Evolutionary conservation across 768 basidiomycete species (phyloP).

Genomic region (Lactarius trivialis): DNA sequence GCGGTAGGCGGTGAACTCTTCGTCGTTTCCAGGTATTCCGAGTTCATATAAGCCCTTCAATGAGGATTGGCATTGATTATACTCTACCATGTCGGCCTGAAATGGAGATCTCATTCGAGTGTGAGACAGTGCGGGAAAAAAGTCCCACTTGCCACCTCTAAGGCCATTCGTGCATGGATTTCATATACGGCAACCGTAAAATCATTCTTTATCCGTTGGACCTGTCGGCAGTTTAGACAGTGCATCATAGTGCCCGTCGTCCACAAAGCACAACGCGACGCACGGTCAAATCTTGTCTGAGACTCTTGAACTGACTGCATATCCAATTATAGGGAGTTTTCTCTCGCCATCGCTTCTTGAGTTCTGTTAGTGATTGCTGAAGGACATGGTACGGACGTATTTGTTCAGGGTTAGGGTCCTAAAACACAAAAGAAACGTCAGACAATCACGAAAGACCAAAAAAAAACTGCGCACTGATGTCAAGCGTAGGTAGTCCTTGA

Average conservation of each 20-base stretch:
- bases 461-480: slow-evolving; percentile 60
- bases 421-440: slow-evolving; percentile 2
- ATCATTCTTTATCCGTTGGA: slow-evolving; percentile 97
- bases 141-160: slow-evolving; percentile 61
- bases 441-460: background rate
- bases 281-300: slow-evolving; percentile 96
- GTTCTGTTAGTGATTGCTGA: slow-evolving; percentile 74
- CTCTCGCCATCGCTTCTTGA: slow-evolving; percentile 85
- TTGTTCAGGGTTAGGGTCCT: slow-evolving; percentile 93
- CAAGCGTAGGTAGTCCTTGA: slow-evolving; percentile 93
- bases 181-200: slow-evolving; percentile 98
- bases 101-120: slow-evolving; percentile 4
- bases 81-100: slow-evolving; percentile 96
- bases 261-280: slow-evolving; percentile 32
- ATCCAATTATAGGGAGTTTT: slow-evolving; percentile 81
- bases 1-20: slow-evolving; percentile 96
- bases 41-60: slow-evolving; percentile 87
- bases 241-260: slow-evolving; percentile 10
- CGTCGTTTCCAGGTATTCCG: slow-evolving; percentile 84
- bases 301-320: slow-evolving; percentile 95
- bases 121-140: background rate
- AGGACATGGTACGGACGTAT: slow-evolving; percentile 86
- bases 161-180: slow-evolving; percentile 94
- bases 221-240: slow-evolving; percentile 41
- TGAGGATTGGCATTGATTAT: slow-evolving; percentile 94